Conservation (phyloP, 1,139 yeast species). For the Geotrichum restrictum region DNA sequence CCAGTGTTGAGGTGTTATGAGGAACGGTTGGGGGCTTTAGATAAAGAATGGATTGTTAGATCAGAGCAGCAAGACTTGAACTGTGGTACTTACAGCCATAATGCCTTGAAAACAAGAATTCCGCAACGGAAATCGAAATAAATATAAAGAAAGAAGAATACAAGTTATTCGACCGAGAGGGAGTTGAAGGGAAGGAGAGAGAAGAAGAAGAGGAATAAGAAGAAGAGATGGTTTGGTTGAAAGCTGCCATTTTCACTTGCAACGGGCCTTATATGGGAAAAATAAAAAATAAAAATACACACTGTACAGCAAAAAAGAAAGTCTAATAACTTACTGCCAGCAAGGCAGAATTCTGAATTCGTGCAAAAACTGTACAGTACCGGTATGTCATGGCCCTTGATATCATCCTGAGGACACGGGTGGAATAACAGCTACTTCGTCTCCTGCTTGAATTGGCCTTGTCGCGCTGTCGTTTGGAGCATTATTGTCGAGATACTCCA, state of each 20-base stretch:
- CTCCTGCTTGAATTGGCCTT: slow-evolving; percentile 24
- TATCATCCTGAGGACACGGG: slow-evolving; percentile 43
- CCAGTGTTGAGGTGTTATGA: slow-evolving; percentile 20
- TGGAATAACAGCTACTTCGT: slow-evolving; percentile 41
- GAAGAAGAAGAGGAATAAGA: neutral
- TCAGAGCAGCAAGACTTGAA: neutral
- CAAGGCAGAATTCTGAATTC: too few species aligned
- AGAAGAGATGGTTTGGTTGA: neutral
- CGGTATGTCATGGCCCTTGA: too few species aligned
- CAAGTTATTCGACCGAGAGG: too few species aligned
- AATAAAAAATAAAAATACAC: neutral
- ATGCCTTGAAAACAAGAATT: neutral
- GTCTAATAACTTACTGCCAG: too few species aligned
- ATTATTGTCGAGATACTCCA: slow-evolving; percentile 35
- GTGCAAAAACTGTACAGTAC: too few species aligned
- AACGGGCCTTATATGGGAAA: neutral
- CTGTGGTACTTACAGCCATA: slow-evolving; percentile 7
- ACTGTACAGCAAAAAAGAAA: too few species aligned
- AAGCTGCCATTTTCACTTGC: too few species aligned
- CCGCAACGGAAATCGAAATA: too few species aligned
- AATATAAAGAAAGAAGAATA: too few species aligned
- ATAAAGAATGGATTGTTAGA: neutral
- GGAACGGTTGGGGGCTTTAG: slow-evolving; percentile 1
- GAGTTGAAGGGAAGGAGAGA: neutral
- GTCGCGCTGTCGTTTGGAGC: neutral